Evolutionary conservation across 805 yeast species (phyloP).

Genomic region (Ogataea ganodermae): DNA sequence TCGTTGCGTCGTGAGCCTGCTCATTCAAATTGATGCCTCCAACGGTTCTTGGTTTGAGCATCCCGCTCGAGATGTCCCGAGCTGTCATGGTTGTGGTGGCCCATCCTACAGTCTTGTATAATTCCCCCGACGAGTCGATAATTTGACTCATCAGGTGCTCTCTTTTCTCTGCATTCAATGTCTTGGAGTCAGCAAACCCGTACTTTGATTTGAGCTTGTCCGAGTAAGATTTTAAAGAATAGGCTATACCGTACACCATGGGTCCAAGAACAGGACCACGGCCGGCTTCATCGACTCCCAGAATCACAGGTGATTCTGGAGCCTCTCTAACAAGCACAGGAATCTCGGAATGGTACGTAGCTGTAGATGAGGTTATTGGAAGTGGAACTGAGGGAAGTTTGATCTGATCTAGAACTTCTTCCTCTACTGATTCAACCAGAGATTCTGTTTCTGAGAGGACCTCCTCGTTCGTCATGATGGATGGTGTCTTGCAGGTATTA

Average conservation of each 20-base stretch:
- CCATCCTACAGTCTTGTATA: conserved; percentile 75
- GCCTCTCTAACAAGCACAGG: conserved; percentile 42
- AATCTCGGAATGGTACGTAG: conserved; percentile 51
- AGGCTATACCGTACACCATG: conserved; percentile 93
- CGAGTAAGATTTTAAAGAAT: conserved; percentile 60
- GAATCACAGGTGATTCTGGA: conserved; percentile 45
- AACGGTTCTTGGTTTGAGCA: conserved; percentile 68
- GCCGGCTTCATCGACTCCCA: conserved; percentile 99
- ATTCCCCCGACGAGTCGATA: conserved; percentile 43
- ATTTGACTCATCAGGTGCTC: conserved; percentile 60
- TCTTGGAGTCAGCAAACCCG: conserved; percentile 94
- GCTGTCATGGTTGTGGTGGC: conserved; percentile 85
- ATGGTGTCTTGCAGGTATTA: not conserved
- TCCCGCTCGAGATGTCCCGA: conserved; percentile 81
- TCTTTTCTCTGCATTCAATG: conserved; percentile 72
- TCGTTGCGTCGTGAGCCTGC: conserved; percentile 96
- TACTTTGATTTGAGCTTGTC: conserved; percentile 49
- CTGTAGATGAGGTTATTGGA: conserved; percentile 40
- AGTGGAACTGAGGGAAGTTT: conserved; percentile 35
- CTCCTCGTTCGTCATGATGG: not conserved
- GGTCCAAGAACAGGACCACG: conserved; percentile 98
- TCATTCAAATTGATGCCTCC: conserved; percentile 79
- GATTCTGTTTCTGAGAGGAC: conserved; percentile 53
- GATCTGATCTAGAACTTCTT: conserved; percentile 9
- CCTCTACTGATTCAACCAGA: conserved; percentile 7